These are phyloP conservation scores for Colletotrichum tanaceti DNA, from an alignment of 2,329 filamentous ascomycete species.

Conservation along the genomic window DNA sequence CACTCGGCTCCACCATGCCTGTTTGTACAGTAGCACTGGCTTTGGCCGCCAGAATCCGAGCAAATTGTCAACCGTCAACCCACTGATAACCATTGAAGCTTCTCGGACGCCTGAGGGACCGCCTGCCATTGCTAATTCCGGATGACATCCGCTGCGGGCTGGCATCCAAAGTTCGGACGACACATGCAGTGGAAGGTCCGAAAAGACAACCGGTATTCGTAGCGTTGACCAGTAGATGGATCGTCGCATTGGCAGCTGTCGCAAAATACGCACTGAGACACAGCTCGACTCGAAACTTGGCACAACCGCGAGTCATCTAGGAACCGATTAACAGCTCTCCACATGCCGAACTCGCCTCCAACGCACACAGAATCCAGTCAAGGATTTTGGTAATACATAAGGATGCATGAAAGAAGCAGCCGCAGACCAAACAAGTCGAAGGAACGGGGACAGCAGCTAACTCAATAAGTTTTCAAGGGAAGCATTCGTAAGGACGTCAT, in stretches of 20 bases:
- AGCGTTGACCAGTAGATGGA: slow-evolving; percentile 24
- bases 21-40: slow-evolving; percentile 1
- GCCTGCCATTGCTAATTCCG: slow-evolving; percentile 3
- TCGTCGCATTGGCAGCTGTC: slow-evolving; percentile 26
- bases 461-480: not conserved
- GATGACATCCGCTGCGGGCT: not conserved
- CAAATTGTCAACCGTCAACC: not conserved
- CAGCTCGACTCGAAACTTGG: slow-evolving; percentile 26
- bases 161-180: slow-evolving; percentile 15
- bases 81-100: slow-evolving; percentile 19
- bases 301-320: slow-evolving; percentile 23
- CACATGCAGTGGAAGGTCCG: slow-evolving; percentile 1
- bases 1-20: slow-evolving; percentile 14
- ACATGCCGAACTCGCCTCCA: not conserved
- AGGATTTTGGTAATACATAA: not conserved
- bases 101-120: not conserved
- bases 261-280: slow-evolving; percentile 25
- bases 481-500: not conserved
- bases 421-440: slow-evolving; percentile 31
- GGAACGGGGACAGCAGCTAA: slow-evolving; percentile 12
- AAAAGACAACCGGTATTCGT: not conserved
- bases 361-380: slow-evolving; percentile 6
- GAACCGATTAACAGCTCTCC: not conserved
- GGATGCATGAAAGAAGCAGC: slow-evolving; percentile 10
- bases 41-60: slow-evolving; percentile 14